phyloP scores from a whole-genome alignment of 768 basidiomycete species.

The Termitomyces sp. region DNA sequence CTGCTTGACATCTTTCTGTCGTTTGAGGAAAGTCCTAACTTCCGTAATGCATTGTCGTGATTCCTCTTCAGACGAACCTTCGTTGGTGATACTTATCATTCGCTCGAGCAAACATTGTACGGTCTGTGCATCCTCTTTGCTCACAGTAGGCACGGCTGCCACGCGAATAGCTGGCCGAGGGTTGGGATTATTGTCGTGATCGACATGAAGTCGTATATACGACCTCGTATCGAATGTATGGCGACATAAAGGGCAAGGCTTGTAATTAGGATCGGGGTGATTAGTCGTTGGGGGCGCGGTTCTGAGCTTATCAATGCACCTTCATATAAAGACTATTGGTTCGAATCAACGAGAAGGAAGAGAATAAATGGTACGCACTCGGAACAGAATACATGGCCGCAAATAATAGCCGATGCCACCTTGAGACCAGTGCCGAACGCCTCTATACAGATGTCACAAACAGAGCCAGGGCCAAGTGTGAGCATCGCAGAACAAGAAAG shows the following conservation, averaged over 20 bases:
- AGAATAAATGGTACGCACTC: constrained; percentile 26
- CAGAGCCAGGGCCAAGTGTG: constrained; percentile 56
- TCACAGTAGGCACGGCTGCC: constrained; percentile 28
- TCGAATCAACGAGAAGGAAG: constrained; percentile 1
- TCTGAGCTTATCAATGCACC: constrained; percentile 50
- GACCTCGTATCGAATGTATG: constrained; percentile 36
- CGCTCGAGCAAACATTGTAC: constrained; percentile 39
- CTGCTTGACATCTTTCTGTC: constrained; percentile 36
- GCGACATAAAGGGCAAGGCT: constrained; percentile 61
- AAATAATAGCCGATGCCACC: constrained; percentile 60
- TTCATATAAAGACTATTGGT: constrained; percentile 19
- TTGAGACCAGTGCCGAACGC: constrained; percentile 46
- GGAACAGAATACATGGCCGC: constrained; percentile 70
- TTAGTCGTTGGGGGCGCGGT: constrained; percentile 22
- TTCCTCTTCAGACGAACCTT: constrained; percentile 48
- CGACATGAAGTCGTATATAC: constrained; percentile 52
- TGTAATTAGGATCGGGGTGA: constrained; percentile 8
- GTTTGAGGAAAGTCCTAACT: constrained; percentile 40
- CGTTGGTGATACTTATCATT: constrained; percentile 48
- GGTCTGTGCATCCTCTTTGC: constrained; percentile 26
- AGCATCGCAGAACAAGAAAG: constrained; percentile 46
- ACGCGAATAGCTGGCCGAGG: constrained; percentile 16
- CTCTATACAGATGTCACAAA: constrained; percentile 76
- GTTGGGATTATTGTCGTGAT: constrained; percentile 33
- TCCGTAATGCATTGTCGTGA: constrained; percentile 49